Evolutionary conservation across 176 grass and related monocot species (phyloP), one percentile per base, ranked within the genome.

Genomic region (Coix lacrymajobi): DNA sequence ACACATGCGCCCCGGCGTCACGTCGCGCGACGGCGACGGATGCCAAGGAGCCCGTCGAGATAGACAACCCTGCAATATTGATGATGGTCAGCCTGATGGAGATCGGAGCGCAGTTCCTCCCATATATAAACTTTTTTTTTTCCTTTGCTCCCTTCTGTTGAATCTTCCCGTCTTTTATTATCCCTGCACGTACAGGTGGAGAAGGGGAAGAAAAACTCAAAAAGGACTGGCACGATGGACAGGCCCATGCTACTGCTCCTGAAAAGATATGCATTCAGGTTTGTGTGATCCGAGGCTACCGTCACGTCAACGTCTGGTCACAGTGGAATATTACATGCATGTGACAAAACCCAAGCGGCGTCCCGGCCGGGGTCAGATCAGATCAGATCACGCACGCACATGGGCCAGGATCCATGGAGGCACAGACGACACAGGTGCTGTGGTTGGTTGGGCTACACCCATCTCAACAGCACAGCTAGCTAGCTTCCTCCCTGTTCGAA

Each of bases 361-460:
- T n/a, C n/a, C n/a, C n/a, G n/a, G n/a, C 19, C 64, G 28, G 69
- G 51, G 74, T 71, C 83, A 56, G 78, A 85, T 71, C 71, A 73
- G 51, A 68, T 71, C 83, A 56, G 78, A 85, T 71, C 71, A 73
- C 79, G 57, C 75, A 71, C 63, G 56, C 75, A 71, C 71, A 85
- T 89, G 33, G 65, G 11, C 87, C 63, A n/a, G n/a, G n/a, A 69
- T 63, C 8, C 9, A 40, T 62, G 4, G 13, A 30, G 7, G 8
- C 22, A 39, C 7, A 79, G 43, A 39, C 34, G 43, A 39, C 34
- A 17, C 52, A 17, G 29, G 68, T 60, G 51, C 32, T 28, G 63
- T 54, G 82, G 71, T 81, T 90, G 88, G 67, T 81, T 90, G 88
- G 60, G 39, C 58, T 66, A 49, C 65, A 82, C 61, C 78, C 71